Evolutionary conservation across 2,329 filamentous ascomycete genomes (phyloP).

Genomic region (Macroventuria anomochaeta): DNA sequence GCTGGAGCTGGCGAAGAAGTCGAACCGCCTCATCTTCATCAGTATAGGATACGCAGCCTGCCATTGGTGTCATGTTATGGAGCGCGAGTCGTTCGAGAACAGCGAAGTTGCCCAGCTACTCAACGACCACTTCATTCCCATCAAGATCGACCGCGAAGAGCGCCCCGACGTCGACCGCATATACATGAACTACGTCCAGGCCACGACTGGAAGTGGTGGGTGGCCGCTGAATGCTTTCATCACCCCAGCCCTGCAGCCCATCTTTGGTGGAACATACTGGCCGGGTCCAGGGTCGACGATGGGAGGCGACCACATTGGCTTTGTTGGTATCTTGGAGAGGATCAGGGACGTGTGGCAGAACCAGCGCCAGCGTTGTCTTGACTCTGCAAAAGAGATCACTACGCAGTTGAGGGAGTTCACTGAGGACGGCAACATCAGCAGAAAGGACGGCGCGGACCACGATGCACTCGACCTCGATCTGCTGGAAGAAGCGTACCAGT

Average conservation of each 20-base stretch:
- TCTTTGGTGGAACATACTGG: conserved; percentile 97
- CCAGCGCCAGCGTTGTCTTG: conserved; percentile 80
- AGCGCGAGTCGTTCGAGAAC: conserved; percentile 88
- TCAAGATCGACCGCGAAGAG: conserved; percentile 93
- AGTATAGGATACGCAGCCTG: conserved; percentile 96
- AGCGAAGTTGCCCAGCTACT: conserved; percentile 79
- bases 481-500: conserved; percentile 81
- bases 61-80: conserved; percentile 92
- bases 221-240: conserved; percentile 98
- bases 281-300: conserved; percentile 73
- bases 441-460: conserved; percentile 54
- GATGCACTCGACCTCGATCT: conserved; percentile 87
- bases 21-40: conserved; percentile 89
- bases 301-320: conserved; percentile 69
- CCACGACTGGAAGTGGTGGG: conserved; percentile 85
- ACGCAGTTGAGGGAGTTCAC: conserved; percentile 84
- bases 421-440: conserved; percentile 76
- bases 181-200: conserved; percentile 98
- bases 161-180: conserved; percentile 92
- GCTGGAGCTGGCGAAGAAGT: conserved; percentile 74
- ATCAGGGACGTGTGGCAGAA: conserved; percentile 77
- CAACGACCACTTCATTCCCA: conserved; percentile 86
- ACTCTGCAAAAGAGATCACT: conserved; percentile 83
- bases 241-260: conserved; percentile 88
- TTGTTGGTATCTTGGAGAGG: conserved; percentile 82